These are phyloP conservation scores for Rosa hybrid DNA, from an alignment of 331 rosid species.

Conservation along the genomic window DNA sequence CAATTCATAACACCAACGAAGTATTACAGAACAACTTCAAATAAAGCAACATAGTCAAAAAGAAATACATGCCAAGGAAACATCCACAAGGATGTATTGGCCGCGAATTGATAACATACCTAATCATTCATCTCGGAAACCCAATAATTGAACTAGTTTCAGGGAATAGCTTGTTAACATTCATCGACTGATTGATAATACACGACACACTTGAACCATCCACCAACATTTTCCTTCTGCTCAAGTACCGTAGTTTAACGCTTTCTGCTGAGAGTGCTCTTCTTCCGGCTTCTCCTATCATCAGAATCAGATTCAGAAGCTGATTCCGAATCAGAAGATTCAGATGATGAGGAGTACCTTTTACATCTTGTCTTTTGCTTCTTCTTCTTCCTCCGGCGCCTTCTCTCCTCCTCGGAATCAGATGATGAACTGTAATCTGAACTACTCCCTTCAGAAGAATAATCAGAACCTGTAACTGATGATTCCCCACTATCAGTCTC, in stretches of 20 bases:
- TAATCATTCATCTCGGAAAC: constrained; percentile 10
- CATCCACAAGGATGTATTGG: constrained; percentile 30
- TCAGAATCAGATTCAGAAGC: constrained; percentile 84
- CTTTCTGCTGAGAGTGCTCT: constrained; percentile 59
- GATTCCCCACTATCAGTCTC: constrained; percentile 84
- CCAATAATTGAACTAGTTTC: neutral
- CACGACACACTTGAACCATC: neutral
- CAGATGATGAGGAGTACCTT: constrained; percentile 75
- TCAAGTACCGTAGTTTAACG: constrained; percentile 35
- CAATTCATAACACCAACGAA: constrained; percentile 19
- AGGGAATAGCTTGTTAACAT: neutral
- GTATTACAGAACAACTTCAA: constrained; percentile 18
- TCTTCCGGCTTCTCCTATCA: constrained; percentile 59
- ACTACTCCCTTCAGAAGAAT: constrained; percentile 71
- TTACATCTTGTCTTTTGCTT: constrained; percentile 62
- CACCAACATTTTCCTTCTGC: neutral
- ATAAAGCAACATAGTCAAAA: neutral
- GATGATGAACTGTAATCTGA: constrained; percentile 72
- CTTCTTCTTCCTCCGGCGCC: constrained; percentile 61
- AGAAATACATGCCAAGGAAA: constrained; percentile 17
- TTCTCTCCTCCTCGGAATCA: constrained; percentile 84
- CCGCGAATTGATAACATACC: constrained; percentile 17
- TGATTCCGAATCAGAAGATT: constrained; percentile 78
- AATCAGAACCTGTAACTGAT: constrained; percentile 70
- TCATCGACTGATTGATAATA: constrained; percentile 5